Percentiles rank a stretch among this genome's conserved stretches.
Evolutionary conservation across 345 rosid genomes (phyloP).

Genomic region (Corchorus capsularis): DNA sequence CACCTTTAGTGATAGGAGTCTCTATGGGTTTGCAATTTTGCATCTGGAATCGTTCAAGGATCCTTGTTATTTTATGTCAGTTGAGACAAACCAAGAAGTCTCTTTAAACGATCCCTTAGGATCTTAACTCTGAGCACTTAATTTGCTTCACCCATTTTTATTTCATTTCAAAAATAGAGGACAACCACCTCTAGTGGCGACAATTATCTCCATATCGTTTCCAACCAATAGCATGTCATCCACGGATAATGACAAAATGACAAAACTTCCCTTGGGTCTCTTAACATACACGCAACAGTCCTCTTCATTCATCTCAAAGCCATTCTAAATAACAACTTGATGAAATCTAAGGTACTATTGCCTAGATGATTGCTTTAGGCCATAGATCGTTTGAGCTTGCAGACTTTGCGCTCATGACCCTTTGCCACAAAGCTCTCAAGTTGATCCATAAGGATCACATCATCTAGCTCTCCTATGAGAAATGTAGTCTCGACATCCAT

Average conservation of each 20-base stretch:
- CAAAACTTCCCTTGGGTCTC: not conserved
- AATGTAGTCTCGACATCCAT: constrained; percentile 3
- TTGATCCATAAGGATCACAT: constrained; percentile 1
- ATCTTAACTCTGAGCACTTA: too few species aligned
- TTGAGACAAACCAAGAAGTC: not conserved
- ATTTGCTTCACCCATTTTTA: too few species aligned
- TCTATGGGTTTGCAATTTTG: constrained; percentile 1
- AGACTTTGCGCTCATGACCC: not conserved
- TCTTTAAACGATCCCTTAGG: not conserved
- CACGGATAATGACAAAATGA: not conserved
- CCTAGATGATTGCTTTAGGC: not conserved
- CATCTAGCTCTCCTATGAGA: not conserved
- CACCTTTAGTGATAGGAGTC: not conserved
- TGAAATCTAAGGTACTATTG: constrained; percentile 7
- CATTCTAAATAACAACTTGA: not conserved
- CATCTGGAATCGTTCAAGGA: constrained; percentile 6
- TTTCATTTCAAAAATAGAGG: constrained; percentile 7
- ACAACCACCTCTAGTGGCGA: constrained; percentile 6
- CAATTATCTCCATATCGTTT: not conserved
- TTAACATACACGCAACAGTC: constrained; percentile 16
- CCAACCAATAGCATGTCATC: too few species aligned
- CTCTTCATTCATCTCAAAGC: constrained; percentile 12
- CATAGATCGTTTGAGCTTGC: constrained; percentile 13
- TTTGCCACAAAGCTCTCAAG: not conserved
- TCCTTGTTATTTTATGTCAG: constrained; percentile 4